Evolutionary conservation across 148 eudicot genomes (phyloP), one percentile per base, ranked within the genome.

Genomic region (Vaccinium macrocarpon): DNA sequence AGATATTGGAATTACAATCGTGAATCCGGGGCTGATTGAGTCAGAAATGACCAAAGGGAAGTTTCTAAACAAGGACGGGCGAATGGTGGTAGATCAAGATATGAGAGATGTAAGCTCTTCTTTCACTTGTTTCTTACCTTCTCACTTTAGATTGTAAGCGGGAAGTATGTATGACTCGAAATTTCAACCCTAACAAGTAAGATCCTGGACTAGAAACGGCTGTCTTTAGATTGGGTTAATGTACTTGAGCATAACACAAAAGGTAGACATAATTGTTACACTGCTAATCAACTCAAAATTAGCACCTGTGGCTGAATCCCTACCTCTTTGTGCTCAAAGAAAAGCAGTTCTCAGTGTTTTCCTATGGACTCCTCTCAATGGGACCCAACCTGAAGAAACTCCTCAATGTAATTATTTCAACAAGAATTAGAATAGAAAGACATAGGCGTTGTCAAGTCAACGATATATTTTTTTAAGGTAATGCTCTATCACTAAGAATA

Each of bases 41-140:
- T 68, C 73, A 29, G 73, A 68, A 68, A 68, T 68, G 73, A 68
- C 38, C 73, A 68, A 68, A 68, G 73, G 73, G 42, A 68, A 68
- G 73, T 68, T 68, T 68, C 73, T 68, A 29, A 27, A 68, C 42
- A 68, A 68, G 73, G 73, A 68, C 42, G 73, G 73, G 73, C 73
- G 18, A 68, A 68, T 68, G 38, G 42, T 29, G 12, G 73, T 68
- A 68, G 38, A 68, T 68, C 73, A 68, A 68, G 73, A 12, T 11
- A 29, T 29, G 19, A 27, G 73, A 68, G 73, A 68, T 68, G 73
- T 68, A 68, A 68, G 73, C 73, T 11, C 42, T 68, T 16, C 42
- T 68, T 19, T 68, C 18, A 68, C 29, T 68, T 29, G 38, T 29
- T 16, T 27, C 72, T 29, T 68, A 27, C 7, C 42, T 68, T 27